phyloP scores from a whole-genome alignment of 2,329 filamentous ascomycete species.

The Venturia oleaginea region DNA sequence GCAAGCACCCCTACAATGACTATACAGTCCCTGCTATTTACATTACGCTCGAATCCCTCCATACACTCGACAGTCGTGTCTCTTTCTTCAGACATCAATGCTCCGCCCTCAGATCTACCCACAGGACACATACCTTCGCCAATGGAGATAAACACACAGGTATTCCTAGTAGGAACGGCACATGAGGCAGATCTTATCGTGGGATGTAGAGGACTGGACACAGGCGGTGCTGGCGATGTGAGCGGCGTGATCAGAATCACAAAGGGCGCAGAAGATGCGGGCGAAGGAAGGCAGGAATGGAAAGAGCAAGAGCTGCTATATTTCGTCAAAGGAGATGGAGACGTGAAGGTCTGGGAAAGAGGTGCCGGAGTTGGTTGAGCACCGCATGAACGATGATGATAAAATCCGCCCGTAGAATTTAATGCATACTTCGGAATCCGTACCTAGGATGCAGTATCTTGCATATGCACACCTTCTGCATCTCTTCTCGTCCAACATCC shows the following conservation, averaged over 20 bases:
- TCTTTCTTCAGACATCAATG: conserved; percentile 53
- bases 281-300: conserved; percentile 22
- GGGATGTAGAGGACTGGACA: conserved; percentile 68
- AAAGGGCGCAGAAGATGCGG: conserved; percentile 40
- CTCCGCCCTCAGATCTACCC: conserved; percentile 49
- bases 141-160: conserved; percentile 61
- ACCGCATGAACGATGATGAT: not conserved
- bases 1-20: conserved; percentile 16
- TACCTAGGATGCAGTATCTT: not conserved
- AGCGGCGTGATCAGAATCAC: conserved; percentile 79
- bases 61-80: conserved; percentile 59
- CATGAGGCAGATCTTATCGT: conserved; percentile 66
- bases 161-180: conserved; percentile 62
- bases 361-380: conserved; percentile 12
- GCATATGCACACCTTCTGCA: conserved; percentile 1
- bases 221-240: conserved; percentile 81
- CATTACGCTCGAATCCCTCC: conserved; percentile 32
- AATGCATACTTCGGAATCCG: not conserved
- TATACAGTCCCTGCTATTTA: conserved; percentile 16
- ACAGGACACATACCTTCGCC: conserved; percentile 38
- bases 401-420: not conserved
- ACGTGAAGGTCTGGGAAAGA: conserved; percentile 68
- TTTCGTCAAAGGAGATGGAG: conserved; percentile 68
- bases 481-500: not conserved
- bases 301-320: conserved; percentile 68